Base-by-base conservation (phyloP, 2,329 filamentous ascomycete species). In the Elsinoe perseae region DNA sequence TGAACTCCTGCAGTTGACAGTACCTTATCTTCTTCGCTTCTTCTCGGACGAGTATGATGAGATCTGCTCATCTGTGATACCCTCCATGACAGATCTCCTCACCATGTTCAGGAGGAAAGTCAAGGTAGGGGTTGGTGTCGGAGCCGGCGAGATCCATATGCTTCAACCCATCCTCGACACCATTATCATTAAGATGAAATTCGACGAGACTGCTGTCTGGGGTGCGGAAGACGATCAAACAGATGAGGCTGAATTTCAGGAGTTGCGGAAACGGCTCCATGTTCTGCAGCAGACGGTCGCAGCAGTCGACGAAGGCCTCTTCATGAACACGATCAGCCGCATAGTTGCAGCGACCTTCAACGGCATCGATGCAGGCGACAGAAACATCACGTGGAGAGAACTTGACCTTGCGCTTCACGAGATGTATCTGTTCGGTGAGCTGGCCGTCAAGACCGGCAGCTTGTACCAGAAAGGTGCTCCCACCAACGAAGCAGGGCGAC, bases 41-140 rank as follows among this genome's bases (percentile, higher is more conserved):
- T 96, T 98, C 73, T 87, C 90, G 21, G 93, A 98, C 71, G 91
- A 98, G 68, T 98, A 95, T 70, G 93, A 98, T 70, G 93, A 98
- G 74, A 86, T 98, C 63, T 97, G 93, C 76, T 95, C 91, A 32
- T 93, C 89, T 10, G 89, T 97, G 58, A 95, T 98, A 60, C 88
- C 91, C 20, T 92, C 89, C 34, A 82, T 97, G 56, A 95, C 89
- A 50, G 95, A 98, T 65, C 81, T 97, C 50, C 80, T 98, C 59
- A 90, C 89, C 25, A 92, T 95, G 69, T 80, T 97, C 61, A 86
- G 93, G 57, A 95, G 91, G 71, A 77, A 90, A 34, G 80, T 85
- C 60, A 83, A 80, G 65, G 70, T 73, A 54, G 80, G 77, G 32
- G 76, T 77, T 10, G 77, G 82, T 18, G 77, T 95, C n/a, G 84